Percentiles rank a stretch among this genome's conserved stretches.
phyloP scores from a whole-genome alignment of 495 filamentous ascomycete genomes.

The Tuber brumale region DNA sequence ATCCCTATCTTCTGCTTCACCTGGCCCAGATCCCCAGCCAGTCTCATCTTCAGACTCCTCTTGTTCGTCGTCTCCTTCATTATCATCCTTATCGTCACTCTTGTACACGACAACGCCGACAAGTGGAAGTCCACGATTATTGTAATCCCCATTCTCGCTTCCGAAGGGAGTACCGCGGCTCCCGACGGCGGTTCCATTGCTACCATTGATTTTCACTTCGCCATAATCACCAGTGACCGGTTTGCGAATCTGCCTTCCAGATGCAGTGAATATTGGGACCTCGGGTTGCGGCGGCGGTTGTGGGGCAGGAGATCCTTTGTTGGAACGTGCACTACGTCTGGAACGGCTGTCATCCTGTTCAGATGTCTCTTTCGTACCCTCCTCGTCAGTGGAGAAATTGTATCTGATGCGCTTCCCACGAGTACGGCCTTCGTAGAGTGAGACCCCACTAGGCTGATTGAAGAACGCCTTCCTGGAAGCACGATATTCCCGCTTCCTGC shows the following conservation, averaged over 20 bases:
- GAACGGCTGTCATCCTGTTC: constrained; percentile 31
- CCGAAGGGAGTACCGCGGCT: constrained; percentile 26
- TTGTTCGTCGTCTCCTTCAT: constrained; percentile 51
- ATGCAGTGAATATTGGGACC: constrained; percentile 80
- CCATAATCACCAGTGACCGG: constrained; percentile 67
- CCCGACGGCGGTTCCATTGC: constrained; percentile 33
- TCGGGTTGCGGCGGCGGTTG: constrained; percentile 39
- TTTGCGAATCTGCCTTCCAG: constrained; percentile 72
- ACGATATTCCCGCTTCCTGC: constrained; percentile 85
- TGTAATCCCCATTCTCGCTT: constrained; percentile 26
- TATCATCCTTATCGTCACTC: constrained; percentile 34
- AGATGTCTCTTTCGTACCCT: constrained; percentile 61
- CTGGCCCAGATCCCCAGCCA: constrained; percentile 40
- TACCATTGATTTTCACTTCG: constrained; percentile 37
- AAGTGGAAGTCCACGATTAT: background rate
- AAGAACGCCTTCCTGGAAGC: constrained; percentile 80
- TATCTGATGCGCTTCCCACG: constrained; percentile 93
- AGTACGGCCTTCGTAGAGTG: constrained; percentile 91
- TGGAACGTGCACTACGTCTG: constrained; percentile 47
- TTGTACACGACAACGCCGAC: constrained; percentile 3
- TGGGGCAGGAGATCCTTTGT: constrained; percentile 58
- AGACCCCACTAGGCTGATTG: constrained; percentile 77
- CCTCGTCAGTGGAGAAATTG: constrained; percentile 87
- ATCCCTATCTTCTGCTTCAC: constrained; percentile 35
- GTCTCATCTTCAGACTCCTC: constrained; percentile 40